phyloP scores from a whole-genome alignment of 257 asterid species.

The Marsdenia floribunda region DNA sequence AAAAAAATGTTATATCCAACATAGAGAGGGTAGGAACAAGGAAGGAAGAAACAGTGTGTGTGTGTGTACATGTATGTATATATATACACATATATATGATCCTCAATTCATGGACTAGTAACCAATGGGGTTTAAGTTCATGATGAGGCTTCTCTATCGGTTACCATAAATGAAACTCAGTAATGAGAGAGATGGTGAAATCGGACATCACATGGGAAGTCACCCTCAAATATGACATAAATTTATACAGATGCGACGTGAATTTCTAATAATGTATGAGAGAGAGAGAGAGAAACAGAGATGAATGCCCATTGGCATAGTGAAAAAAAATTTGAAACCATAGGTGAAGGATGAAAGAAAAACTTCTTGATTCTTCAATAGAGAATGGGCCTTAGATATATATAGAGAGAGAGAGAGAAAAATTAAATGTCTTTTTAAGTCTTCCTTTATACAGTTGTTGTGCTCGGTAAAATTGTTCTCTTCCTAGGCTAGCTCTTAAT shows the following conservation, averaged over 20 bases:
- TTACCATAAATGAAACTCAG: slow-evolving; percentile 35
- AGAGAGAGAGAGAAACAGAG: slow-evolving; percentile 16
- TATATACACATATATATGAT: neutral
- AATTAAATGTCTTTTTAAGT: too few relatives aligned
- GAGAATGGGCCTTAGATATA: too few relatives aligned
- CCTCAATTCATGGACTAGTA: slow-evolving; percentile 1
- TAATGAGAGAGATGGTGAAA: slow-evolving; percentile 24
- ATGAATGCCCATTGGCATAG: neutral
- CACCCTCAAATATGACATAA: slow-evolving; percentile 28
- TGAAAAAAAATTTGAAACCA: slow-evolving; percentile 21
- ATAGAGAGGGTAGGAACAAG: too few relatives aligned
- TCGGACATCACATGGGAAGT: slow-evolving; percentile 40
- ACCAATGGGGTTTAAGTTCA: slow-evolving; percentile 21
- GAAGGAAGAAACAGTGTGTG: too few relatives aligned
- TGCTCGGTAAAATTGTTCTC: too few relatives aligned
- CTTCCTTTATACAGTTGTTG: too few relatives aligned
- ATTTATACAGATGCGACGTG: slow-evolving; percentile 7
- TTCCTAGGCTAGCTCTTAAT: too few relatives aligned
- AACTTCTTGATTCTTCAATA: neutral
- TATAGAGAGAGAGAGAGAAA: too few relatives aligned
- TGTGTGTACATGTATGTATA: too few relatives aligned
- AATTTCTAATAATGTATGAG: slow-evolving; percentile 17
- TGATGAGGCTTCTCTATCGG: slow-evolving; percentile 23
- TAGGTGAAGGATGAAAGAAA: neutral
- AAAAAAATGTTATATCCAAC: too few relatives aligned